phyloP scores from a whole-genome alignment of 2,329 filamentous ascomycete genomes.

The Neoarthrinium moseri region DNA sequence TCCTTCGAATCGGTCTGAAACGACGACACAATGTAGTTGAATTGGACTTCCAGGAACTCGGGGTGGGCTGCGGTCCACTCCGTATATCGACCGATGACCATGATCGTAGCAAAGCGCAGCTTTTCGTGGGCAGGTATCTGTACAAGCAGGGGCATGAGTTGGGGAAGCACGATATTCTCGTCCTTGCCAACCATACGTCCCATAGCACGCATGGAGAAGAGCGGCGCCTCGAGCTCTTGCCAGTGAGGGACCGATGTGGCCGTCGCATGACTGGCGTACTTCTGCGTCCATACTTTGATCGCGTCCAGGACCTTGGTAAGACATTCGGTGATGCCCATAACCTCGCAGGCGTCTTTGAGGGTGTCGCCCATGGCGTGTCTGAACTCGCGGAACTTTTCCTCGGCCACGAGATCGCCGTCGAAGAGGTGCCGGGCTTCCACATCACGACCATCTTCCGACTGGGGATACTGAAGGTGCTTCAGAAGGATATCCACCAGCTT shows the following conservation, averaged over 20 bases:
- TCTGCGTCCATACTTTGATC: conserved; percentile 85
- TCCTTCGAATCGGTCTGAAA: conserved; percentile 89
- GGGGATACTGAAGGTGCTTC: conserved; percentile 83
- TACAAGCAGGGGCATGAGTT: conserved; percentile 89
- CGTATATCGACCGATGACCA: conserved; percentile 94
- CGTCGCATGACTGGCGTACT: conserved; percentile 74
- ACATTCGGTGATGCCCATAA: conserved; percentile 90
- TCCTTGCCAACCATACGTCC: conserved; percentile 92
- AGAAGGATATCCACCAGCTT: conserved; percentile 92
- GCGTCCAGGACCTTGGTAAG: conserved; percentile 82
- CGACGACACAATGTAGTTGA: conserved; percentile 92
- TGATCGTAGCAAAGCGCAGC: conserved; percentile 96
- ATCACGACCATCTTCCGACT: conserved; percentile 70
- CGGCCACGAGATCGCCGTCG: conserved; percentile 90
- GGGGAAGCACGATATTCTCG: conserved; percentile 82
- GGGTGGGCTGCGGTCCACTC: conserved; percentile 97
- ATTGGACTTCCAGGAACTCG: conserved; percentile 86
- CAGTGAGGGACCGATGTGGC: conserved; percentile 81
- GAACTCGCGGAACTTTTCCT: conserved; percentile 97
- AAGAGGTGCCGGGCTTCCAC: conserved; percentile 68
- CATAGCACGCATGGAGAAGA: conserved; percentile 95
- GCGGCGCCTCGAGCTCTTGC: conserved; percentile 92
- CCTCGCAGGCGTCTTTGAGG: conserved; percentile 93
- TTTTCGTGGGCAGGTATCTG: conserved; percentile 96
- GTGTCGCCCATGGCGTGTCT: conserved; percentile 97